These are phyloP conservation scores for Gossypium schwendimanii DNA, from an alignment of 441 rosid genomes.

Conservation along the genomic window DNA sequence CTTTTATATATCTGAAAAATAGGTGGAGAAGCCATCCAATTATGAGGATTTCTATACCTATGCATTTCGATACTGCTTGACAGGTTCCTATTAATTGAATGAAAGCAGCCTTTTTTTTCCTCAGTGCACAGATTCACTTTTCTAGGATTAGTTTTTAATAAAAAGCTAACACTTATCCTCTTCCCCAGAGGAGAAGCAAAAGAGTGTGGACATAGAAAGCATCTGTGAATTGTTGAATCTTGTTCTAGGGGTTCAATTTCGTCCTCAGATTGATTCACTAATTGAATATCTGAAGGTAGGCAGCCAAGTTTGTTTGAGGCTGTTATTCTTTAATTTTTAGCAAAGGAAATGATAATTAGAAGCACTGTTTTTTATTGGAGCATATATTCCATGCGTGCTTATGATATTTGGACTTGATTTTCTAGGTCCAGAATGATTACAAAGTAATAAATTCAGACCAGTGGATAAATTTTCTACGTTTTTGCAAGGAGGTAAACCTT, in stretches of 20 bases:
- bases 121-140: neutral
- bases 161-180: neutral
- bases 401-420: conserved; percentile 1
- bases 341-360: neutral
- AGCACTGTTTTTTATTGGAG: neutral
- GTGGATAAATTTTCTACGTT: conserved; percentile 46
- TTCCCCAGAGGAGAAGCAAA: conserved; percentile 59
- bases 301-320: neutral
- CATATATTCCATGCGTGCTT: neutral
- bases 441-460: conserved; percentile 52
- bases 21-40: conserved; percentile 36
- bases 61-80: conserved; percentile 55
- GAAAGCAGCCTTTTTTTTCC: neutral
- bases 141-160: conserved; percentile 4
- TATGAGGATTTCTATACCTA: conserved; percentile 48
- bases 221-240: conserved; percentile 52
- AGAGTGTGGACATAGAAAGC: conserved; percentile 53
- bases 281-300: conserved; percentile 50
- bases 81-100: conserved; percentile 35
- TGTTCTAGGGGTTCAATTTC: conserved; percentile 41
- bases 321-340: neutral
- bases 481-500: conserved; percentile 44
- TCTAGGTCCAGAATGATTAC: conserved; percentile 46
- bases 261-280: conserved; percentile 40
- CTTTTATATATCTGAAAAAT: conserved; percentile 16